Base-by-base conservation (phyloP, 1,284 basidiomycete genomes). In the Rhodotorula sp. region DNA sequence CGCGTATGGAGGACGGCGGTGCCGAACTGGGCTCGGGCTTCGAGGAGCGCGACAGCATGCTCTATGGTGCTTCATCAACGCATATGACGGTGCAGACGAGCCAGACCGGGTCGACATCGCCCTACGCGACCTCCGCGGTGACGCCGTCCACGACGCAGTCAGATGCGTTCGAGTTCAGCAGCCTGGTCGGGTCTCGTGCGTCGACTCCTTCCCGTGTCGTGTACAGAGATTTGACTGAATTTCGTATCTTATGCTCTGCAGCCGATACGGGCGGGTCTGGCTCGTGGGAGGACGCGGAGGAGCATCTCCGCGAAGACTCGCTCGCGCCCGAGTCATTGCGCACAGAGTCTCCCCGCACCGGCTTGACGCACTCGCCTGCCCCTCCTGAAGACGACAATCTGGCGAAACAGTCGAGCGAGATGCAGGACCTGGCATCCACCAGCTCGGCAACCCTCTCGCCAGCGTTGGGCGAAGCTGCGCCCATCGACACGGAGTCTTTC, bases 81-180 rank as follows among this genome's bases (percentile, higher is more conserved):
- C 25, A 21, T 12, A 70, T 71, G 73, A 66, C 64, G 45, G 23
- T 50, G 44, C 64, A 72, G 64, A 61, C 65, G 45, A 72, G 72
- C 54, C 67, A 73, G 49, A 46, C 54, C 23, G 65, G 66, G 49
- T 61, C 61, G 34, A 52, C 49, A 13, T 62, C 57, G 41, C 57
- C 44, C 1, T 21, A 19, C 19, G 49, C 66, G 0, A 44, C 46
- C 50, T 45, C 62, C 27, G 59, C 42, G 16, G 56, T 65, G 42
- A 67, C 68, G 17, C 45, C 71, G 2, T 59, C 59, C 14, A 69
- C 72, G 41, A 67, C 42, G 1, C 72, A 69, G n/a, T 71, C 69
- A 13, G 74, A 75, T 34, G 74, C 69, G 14, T 75, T 75, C 67
- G 74, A 75, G 50, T 75, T 71, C 49, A 65, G 66, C 61, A 68